Base-by-base conservation (phyloP, 352 stramenopile species). In the Globisporangium heterothallicum region DNA sequence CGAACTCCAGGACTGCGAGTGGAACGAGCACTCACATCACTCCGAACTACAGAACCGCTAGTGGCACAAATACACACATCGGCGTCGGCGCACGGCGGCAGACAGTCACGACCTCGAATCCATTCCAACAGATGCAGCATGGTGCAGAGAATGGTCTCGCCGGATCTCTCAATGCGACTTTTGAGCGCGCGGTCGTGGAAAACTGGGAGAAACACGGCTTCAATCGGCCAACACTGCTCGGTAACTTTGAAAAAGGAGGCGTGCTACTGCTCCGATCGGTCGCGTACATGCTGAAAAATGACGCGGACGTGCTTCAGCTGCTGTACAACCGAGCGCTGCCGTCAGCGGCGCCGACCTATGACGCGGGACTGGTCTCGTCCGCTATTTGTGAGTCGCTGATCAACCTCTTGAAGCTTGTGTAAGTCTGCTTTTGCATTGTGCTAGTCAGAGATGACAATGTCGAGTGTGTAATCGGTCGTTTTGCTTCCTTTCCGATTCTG, bases 181-280 rank as follows among this genome's bases (percentile, higher is more conserved):
- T 59, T 8, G 63, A 78, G 24, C 64, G 62, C 12, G 26, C 56
- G 0, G 61, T 86, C 30, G 68, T 86, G 7, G 65, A 68, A n/a
- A 54, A 75, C 5, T 94, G 83, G 83, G 77, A 90, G 41, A 73
- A 77, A 16, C 84, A 88, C 49, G 83, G 83, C 0, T 92, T 91
- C 49, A 87, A 88, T 48, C 68, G 63, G 6, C 59, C 66, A 27
- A 74, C 62, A 4, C 63, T 92, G 12, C 58, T 88, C 25, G 66
- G 68, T 12, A 94, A 94, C 60, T 94, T 94, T 58, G 66, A 88
- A 5, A 83, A 86, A 25, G 80, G 83, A 14, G 83, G 83, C 6
- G 75, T 89, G 7, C 41, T 94, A 42, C 53, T 94, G 43, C 58
- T 92, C 7, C 70, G 72, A 49, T 72, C 65, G 4, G 58, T 94